These are phyloP conservation scores for rapeseed (Brassica napus) DNA, from an alignment of 345 rosid genomes.

Conservation along the genomic window Da-Ae NC_063446.1:37714501-37715000, in stretches of 20 bases:
- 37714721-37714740: conserved; percentile 56
- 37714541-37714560: conserved; percentile 38
- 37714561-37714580: conserved; percentile 32
- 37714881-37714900: conserved; percentile 12
- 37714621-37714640: conserved; percentile 42
- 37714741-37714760: conserved; percentile 73
- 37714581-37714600: conserved; percentile 33
- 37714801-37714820: conserved; percentile 80
- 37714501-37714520: conserved; percentile 27
- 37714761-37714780: conserved; percentile 81
- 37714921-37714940: background rate
- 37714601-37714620: conserved; percentile 47
- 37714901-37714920: background rate
- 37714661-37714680: conserved; percentile 35
- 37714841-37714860: background rate
- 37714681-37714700: conserved; percentile 46
- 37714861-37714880: background rate
- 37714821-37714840: conserved; percentile 79
- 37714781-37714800: conserved; percentile 83
- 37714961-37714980: conserved; percentile 55
- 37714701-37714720: conserved; percentile 51
- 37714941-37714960: conserved; percentile 69
- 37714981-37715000: conserved; percentile 64
- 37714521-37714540: conserved; percentile 27
- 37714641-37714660: conserved; percentile 31